These are phyloP conservation scores for Ciborinia camelliae DNA, from an alignment of 2,329 filamentous ascomycete genomes.

Conservation along the genomic window DNA sequence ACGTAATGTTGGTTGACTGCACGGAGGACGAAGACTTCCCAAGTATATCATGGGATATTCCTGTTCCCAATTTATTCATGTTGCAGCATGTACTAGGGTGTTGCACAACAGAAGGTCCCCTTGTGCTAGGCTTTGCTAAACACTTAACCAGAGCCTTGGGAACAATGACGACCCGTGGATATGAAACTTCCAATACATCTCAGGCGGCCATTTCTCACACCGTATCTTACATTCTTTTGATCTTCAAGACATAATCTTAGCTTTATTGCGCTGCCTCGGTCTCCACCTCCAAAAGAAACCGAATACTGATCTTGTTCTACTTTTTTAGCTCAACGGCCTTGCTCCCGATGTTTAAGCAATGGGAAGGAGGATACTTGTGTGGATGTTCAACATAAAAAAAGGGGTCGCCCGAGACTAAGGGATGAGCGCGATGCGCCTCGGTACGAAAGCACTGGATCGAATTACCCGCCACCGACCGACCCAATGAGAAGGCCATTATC, in stretches of 20 bases:
- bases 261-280: background rate
- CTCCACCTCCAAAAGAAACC: background rate
- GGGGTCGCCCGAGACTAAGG: slow-evolving; percentile 71
- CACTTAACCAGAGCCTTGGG: slow-evolving; percentile 1
- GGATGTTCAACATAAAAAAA: slow-evolving; percentile 83
- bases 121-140: slow-evolving; percentile 8
- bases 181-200: slow-evolving; percentile 4
- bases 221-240: background rate
- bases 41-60: background rate
- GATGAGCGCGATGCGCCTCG: slow-evolving; percentile 62
- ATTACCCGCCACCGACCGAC: slow-evolving; percentile 33
- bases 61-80: background rate
- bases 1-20: background rate
- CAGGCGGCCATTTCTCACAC: too few species aligned
- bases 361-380: slow-evolving; percentile 78
- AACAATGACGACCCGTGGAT: background rate
- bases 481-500: slow-evolving; percentile 47
- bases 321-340: slow-evolving; percentile 66
- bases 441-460: slow-evolving; percentile 45
- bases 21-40: background rate
- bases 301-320: slow-evolving; percentile 21
- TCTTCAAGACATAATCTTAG: background rate
- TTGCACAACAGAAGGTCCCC: slow-evolving; percentile 6
- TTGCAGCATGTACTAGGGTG: slow-evolving; percentile 13
- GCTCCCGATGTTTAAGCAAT: slow-evolving; percentile 71